A percentile compares a stretch with the other conserved stretches of the same genome.
Evolutionary conservation across 257 asterid genomes (phyloP).

Genomic region (Rubia yunnanensis): DNA sequence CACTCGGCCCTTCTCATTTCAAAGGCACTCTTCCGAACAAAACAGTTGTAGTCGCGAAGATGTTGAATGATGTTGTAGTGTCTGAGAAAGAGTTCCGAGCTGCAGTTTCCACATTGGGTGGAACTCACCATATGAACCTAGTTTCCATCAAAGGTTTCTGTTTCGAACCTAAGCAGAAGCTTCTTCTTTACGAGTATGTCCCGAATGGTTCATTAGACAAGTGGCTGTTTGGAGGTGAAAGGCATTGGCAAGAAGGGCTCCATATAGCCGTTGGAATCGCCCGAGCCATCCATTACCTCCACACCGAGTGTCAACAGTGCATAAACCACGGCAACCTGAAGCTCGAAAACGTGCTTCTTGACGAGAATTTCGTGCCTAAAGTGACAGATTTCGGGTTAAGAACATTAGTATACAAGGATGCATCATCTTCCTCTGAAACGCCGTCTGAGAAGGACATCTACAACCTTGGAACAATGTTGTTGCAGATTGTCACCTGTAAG

Average conservation of each 20-base stretch:
- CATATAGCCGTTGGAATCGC: constrained; percentile 50
- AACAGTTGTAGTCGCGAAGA: constrained; percentile 35
- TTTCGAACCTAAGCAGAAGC: constrained; percentile 37
- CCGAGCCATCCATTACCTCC: constrained; percentile 47
- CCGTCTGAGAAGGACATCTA: constrained; percentile 51
- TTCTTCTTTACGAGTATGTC: constrained; percentile 44
- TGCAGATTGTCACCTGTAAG: constrained; percentile 42
- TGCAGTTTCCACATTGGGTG: constrained; percentile 40
- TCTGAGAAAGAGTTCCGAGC: constrained; percentile 58
- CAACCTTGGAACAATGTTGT: constrained; percentile 43
- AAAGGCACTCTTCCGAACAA: constrained; percentile 43
- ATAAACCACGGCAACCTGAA: constrained; percentile 52
- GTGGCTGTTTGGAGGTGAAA: constrained; percentile 34
- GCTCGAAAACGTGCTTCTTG: constrained; percentile 46
- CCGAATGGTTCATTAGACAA: constrained; percentile 47
- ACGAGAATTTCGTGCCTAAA: constrained; percentile 48
- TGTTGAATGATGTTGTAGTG: constrained; percentile 30
- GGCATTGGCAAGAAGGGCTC: constrained; percentile 35
- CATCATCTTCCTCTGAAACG: constrained; percentile 44
- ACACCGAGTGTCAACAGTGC: constrained; percentile 55
- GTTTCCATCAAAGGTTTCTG: constrained; percentile 54
- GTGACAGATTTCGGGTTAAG: constrained; percentile 48
- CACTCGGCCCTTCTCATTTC: constrained; percentile 40
- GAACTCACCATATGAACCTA: constrained; percentile 54
- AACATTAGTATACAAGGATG: constrained; percentile 23